Base-by-base conservation (phyloP, 1,284 basidiomycete species). In the Microbotryum scabiosae region DNA sequence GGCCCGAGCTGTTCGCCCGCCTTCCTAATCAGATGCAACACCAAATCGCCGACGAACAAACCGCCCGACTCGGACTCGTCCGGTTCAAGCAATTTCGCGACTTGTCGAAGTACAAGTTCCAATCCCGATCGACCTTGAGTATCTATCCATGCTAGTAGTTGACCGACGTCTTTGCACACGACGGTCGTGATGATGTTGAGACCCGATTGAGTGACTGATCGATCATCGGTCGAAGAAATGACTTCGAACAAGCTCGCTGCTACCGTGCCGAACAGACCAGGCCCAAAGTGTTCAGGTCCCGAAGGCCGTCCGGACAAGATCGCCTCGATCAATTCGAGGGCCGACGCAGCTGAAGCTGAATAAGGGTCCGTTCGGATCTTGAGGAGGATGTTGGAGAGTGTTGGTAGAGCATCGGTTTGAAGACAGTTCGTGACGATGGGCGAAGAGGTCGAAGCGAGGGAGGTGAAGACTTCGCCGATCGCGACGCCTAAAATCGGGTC, bases 401-500 rank as follows among this genome's bases (percentile, higher is more conserved):
- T 77, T 1, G 91, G 90, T 12, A 91, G 76, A 1, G 88, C 82
- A 62, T 83, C 80, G 63, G 84, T 81, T 14, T 90, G 83, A 4
- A 90, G 83, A 2, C 82, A 79, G 64, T 84, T 80, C 67, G 90
- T 88, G 10, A 88, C 79, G 5, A 80, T 82, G 0, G 77, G 75
- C 10, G 80, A 75, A 10, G 82, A 73, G 16, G 86, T 81, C 26
- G 81, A 76, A 12, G 87, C 82, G 30, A 94, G 79, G 2, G 84
- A 81, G 26, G 82, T 80, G 57, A 96, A 78, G 56, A 96, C 84
- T 69, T 94, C 90, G 48, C 85, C 84, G 52, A 96, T 81, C 51
- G 93, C 85, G 0, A 89, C 89, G 36, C 90, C 81, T 68, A 92
- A 84, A 56, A 97, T 85, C 0, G 90, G 90, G 77, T 97, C 92